phyloP scores from a whole-genome alignment of 768 basidiomycete species.

The Boletus vinaceobasis region DNA sequence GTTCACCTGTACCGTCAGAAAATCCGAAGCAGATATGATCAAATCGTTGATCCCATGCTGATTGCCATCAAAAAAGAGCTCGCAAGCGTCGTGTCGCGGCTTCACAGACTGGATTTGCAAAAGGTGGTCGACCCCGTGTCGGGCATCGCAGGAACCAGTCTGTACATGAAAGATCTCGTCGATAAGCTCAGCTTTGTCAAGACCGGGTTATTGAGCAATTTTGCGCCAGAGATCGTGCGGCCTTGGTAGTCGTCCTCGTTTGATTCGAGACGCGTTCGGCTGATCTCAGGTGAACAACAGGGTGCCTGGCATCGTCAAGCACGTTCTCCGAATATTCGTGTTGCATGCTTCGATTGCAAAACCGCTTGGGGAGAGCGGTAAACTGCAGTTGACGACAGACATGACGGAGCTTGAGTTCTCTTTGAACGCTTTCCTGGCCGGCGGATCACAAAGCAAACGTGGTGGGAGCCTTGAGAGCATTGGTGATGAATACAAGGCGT shows the following conservation, averaged over 20 bases:
- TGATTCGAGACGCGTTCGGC: not conserved
- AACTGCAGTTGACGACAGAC: conserved; percentile 90
- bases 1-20: conserved; percentile 14
- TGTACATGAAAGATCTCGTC: conserved; percentile 82
- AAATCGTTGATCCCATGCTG: conserved; percentile 59
- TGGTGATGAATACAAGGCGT: conserved; percentile 81
- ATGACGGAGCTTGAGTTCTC: conserved; percentile 97
- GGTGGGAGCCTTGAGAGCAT: conserved; percentile 67
- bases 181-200: conserved; percentile 82
- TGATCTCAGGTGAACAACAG: conserved; percentile 34
- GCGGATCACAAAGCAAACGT: conserved; percentile 54
- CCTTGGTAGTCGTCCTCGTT: conserved; percentile 56
- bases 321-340: conserved; percentile 82
- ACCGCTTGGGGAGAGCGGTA: conserved; percentile 89
- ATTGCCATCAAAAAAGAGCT: conserved; percentile 77
- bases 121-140: conserved; percentile 65
- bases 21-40: conserved; percentile 42
- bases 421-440: conserved; percentile 71
- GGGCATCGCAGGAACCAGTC: conserved; percentile 51
- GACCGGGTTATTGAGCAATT: conserved; percentile 70
- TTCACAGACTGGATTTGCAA: conserved; percentile 84
- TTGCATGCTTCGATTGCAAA: conserved; percentile 91
- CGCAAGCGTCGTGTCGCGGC: conserved; percentile 68
- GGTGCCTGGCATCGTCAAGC: conserved; percentile 65
- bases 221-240: conserved; percentile 67